These are phyloP conservation scores for Candida sp. DNA, from an alignment of 1,139 yeast species.

Conservation along the genomic window DNA sequence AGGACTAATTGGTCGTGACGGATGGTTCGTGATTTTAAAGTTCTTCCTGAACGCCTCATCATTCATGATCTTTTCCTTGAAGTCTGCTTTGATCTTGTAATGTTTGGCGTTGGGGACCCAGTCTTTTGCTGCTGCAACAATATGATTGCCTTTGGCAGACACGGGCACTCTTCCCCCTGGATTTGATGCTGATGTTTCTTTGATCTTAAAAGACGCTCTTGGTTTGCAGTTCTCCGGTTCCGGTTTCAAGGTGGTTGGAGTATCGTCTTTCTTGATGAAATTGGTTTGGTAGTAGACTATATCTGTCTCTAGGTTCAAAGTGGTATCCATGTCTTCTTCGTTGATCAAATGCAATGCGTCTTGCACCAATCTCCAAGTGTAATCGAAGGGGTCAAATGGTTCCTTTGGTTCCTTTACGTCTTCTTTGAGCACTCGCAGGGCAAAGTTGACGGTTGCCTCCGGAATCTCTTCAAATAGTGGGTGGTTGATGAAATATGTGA, in stretches of 20 bases:
- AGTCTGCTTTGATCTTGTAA: conserved; percentile 37
- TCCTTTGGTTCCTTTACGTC: conserved; percentile 15
- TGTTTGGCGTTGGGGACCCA: conserved; percentile 39
- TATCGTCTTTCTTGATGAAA: conserved; percentile 43
- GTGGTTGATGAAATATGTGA: conserved; percentile 47
- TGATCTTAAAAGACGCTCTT: conserved; percentile 32
- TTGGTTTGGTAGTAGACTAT: conserved; percentile 51
- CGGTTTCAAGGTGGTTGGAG: conserved; percentile 17
- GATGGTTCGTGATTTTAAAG: conserved; percentile 35
- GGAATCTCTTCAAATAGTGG: conserved; percentile 54
- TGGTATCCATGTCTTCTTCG: conserved; percentile 30
- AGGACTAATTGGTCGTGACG: conserved; percentile 43
- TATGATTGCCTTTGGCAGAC: conserved; percentile 11
- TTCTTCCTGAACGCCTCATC: conserved; percentile 41
- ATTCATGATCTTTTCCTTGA: conserved; percentile 41
- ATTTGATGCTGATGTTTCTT: conserved; percentile 16
- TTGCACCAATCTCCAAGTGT: conserved; percentile 35
- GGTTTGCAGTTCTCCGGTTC: conserved; percentile 20
- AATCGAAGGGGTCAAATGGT: conserved; percentile 21
- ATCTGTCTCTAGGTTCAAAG: conserved; percentile 46
- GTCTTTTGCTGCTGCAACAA: conserved; percentile 45
- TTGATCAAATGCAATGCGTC: conserved; percentile 39
- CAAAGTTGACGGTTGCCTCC: conserved; percentile 42
- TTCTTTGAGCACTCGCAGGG: conserved; percentile 23
- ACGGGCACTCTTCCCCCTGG: conserved; percentile 9